Evolutionary conservation across 1,284 basidiomycete genomes (phyloP), one percentile per base, ranked within the genome.

Genomic region (Naganishia cerealis): DNA sequence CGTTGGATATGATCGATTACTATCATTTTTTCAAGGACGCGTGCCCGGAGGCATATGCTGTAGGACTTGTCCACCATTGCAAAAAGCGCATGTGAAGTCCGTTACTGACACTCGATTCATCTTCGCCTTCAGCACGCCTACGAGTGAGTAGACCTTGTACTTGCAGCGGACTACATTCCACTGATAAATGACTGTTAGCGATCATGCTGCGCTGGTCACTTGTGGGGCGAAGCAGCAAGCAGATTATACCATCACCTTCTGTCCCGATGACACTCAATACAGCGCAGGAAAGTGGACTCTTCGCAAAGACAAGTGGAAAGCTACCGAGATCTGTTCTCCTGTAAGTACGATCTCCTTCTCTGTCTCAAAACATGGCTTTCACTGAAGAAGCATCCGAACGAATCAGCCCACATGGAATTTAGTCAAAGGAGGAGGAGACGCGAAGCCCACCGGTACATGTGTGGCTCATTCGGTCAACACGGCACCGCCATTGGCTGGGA

Each of bases 171-270:
- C 26, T 5, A 9, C 10, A n/a, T 7, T 15, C 12, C 13, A 9
- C 10, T 26, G 39, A 53, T 40, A 42, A 3, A 15, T 10, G 9
- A 73, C 71, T 61, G 73, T 75, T 53, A 73, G 73, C 46, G 74
- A 74, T 58, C 67, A 67, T 12, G 73, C 71, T 0, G 74, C 75
- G 12, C 66, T 76, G 6, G 73, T 69, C 63, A 71, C 67, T 5
- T 78, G 75, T 43, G 59, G 69, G 36, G 29, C 62, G 29, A 38
- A 33, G 13, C 50, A 61, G 4, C 39, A 54, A n/a, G 39, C 75
- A 16, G 72, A 75, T 70, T 77, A 77, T 67, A 72, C 68, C 15
- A 70, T 76, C 66, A 73, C 74, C 40, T 77, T 77, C 67, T 77
- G 76, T 43, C 75, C 76, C 15, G 59, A 21, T 12, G 46, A 50